These are phyloP conservation scores for Priceomyces medius DNA, from an alignment of 805 yeast species.

Conservation along the genomic window DNA sequence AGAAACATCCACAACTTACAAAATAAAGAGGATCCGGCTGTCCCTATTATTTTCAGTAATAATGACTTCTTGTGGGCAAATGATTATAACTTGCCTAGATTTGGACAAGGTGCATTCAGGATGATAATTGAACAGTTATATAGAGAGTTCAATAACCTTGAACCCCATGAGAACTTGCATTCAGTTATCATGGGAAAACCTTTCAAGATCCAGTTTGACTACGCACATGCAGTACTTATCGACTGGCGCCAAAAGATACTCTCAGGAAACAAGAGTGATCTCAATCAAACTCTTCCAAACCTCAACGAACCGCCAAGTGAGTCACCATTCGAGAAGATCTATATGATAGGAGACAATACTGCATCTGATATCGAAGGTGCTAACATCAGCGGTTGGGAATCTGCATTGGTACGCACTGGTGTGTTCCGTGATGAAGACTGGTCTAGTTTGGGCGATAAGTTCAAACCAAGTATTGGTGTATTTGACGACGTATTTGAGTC, in stretches of 20 bases:
- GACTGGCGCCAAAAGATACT: conserved; percentile 48
- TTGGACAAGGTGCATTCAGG: conserved; percentile 90
- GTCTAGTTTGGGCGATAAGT: conserved; percentile 21
- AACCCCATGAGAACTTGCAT: conserved; percentile 34
- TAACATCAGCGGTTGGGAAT: conserved; percentile 82
- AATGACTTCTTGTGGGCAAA: conserved; percentile 88
- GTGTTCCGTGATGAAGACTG: conserved; percentile 69
- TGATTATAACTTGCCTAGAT: conserved; percentile 71
- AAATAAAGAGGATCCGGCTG: conserved; percentile 42
- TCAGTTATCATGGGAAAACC: conserved; percentile 81
- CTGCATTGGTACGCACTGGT: conserved; percentile 82
- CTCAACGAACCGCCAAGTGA: conserved; percentile 38
- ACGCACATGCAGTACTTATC: conserved; percentile 70
- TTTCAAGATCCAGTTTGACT: conserved; percentile 72
- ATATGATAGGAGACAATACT: conserved; percentile 97
- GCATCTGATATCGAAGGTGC: conserved; percentile 92
- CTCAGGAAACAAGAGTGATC: conserved; percentile 10
- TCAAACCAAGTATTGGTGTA: conserved; percentile 50
- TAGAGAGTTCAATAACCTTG: conserved; percentile 49
- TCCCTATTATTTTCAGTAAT: conserved; percentile 78
- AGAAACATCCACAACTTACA: conserved; percentile 25
- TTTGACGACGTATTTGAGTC: conserved; percentile 49
- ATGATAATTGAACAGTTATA: conserved; percentile 61
- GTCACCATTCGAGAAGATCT: conserved; percentile 55
- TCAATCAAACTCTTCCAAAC: conserved; percentile 38